These are phyloP conservation scores for Paraphoma chrysanthemicola DNA, from an alignment of 2,329 filamentous ascomycete genomes.

Conservation along the genomic window DNA sequence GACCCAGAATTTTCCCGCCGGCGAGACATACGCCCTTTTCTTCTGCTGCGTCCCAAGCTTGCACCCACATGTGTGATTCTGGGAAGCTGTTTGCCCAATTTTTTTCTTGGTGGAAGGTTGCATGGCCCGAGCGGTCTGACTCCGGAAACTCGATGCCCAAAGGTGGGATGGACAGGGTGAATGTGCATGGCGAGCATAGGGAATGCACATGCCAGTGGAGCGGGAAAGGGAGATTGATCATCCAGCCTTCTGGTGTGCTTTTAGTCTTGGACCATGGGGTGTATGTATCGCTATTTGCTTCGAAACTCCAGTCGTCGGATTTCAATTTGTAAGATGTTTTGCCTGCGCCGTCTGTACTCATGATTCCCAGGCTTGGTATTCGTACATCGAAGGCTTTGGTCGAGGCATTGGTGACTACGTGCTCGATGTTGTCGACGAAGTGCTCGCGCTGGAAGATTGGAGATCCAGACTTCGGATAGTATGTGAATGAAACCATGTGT, in stretches of 20 bases:
- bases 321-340: conserved; percentile 46
- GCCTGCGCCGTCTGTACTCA: conserved; percentile 45
- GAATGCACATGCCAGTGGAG: conserved; percentile 62
- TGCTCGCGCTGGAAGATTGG: conserved; percentile 52
- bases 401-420: conserved; percentile 29
- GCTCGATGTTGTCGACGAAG: conserved; percentile 51
- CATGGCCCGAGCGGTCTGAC: conserved; percentile 40
- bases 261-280: conserved; percentile 48
- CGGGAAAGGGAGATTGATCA: conserved; percentile 56
- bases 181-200: conserved; percentile 50
- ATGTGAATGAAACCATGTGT: conserved; percentile 59
- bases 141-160: conserved; percentile 25
- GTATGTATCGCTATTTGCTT: conserved; percentile 47
- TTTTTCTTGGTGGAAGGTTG: conserved; percentile 58
- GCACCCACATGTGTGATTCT: conserved; percentile 49
- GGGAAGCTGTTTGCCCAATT: conserved; percentile 59
- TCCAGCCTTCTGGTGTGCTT: conserved; percentile 53
- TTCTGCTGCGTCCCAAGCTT: conserved; percentile 29
- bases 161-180: conserved; percentile 48
- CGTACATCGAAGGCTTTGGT: conserved; percentile 51
- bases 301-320: conserved; percentile 47
- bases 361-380: conserved; percentile 49
- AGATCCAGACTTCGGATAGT: conserved; percentile 48
- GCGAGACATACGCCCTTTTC: conserved; percentile 39
- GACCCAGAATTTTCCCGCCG: conserved; percentile 43